Evolutionary conservation across 257 asterid species (phyloP).

Genomic region (Solanum sitiens): DNA sequence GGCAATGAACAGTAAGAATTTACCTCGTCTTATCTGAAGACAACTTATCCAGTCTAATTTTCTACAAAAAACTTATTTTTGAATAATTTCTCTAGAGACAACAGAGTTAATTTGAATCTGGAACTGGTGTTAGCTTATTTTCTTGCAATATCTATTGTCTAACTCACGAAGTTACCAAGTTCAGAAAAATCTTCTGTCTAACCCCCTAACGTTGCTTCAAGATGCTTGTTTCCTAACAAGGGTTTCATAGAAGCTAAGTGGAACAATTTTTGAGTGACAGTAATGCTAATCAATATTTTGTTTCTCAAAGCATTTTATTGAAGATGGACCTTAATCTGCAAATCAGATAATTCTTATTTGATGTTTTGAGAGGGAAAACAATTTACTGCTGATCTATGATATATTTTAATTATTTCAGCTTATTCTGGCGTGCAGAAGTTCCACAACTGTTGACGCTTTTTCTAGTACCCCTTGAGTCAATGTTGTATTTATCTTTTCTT

Average conservation of each 20-base stretch:
- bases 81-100: background rate
- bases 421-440: background rate
- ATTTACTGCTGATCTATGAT: background rate
- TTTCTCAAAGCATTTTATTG: background rate
- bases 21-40: background rate
- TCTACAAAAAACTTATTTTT: background rate
- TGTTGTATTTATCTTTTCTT: background rate
- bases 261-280: background rate
- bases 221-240: background rate
- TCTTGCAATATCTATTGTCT: background rate
- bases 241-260: background rate
- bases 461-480: background rate
- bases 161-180: too few species aligned
- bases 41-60: background rate
- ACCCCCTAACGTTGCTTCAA: background rate
- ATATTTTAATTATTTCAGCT: background rate
- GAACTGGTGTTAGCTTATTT: background rate
- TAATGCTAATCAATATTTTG: background rate
- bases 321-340: background rate
- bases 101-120: background rate
- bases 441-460: background rate
- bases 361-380: background rate
- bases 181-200: background rate
- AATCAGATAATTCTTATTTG: background rate
- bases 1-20: constrained; percentile 78